Evolutionary conservation across 768 basidiomycete genomes (phyloP).

Genomic region (Boletus pseudopeckii): DNA sequence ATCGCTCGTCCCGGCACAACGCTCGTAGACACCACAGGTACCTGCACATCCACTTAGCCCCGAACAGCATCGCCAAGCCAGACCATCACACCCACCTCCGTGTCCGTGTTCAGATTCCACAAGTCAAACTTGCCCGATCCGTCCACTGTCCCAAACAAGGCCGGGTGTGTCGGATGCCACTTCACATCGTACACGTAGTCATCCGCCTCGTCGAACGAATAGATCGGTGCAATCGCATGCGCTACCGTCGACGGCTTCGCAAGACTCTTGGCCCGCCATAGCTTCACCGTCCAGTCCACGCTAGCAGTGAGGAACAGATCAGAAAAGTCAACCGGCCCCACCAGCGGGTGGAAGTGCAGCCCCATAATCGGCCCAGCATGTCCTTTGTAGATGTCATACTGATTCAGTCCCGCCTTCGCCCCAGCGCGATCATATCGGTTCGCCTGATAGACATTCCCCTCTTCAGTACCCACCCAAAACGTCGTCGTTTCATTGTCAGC

Average conservation of each 20-base stretch:
- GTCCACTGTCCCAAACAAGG: constrained; percentile 89
- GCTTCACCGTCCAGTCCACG: constrained; percentile 97
- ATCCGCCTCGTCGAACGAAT: constrained; percentile 96
- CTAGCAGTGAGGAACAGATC: constrained; percentile 92
- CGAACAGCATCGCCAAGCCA: background rate
- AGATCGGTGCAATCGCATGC: constrained; percentile 62
- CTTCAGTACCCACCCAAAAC: constrained; percentile 98
- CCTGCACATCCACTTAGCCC: constrained; percentile 44
- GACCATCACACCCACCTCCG: constrained; percentile 63
- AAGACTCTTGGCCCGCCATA: constrained; percentile 84
- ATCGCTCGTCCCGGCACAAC: constrained; percentile 80
- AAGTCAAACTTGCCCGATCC: constrained; percentile 94
- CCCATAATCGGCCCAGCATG: constrained; percentile 94
- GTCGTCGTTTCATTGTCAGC: constrained; percentile 95
- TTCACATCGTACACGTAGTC: constrained; percentile 99
- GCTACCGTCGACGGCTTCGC: constrained; percentile 66
- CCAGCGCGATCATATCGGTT: constrained; percentile 97
- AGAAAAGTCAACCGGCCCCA: constrained; percentile 90
- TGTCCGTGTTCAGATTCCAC: constrained; percentile 97
- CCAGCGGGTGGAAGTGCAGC: constrained; percentile 88
- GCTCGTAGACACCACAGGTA: constrained; percentile 84
- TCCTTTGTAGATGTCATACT: constrained; percentile 88
- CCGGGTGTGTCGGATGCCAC: constrained; percentile 97
- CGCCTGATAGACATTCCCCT: constrained; percentile 95
- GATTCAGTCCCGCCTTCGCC: constrained; percentile 92